phyloP scores from a whole-genome alignment of 1,139 yeast genomes.

The Tardiomyces blankii region DNA sequence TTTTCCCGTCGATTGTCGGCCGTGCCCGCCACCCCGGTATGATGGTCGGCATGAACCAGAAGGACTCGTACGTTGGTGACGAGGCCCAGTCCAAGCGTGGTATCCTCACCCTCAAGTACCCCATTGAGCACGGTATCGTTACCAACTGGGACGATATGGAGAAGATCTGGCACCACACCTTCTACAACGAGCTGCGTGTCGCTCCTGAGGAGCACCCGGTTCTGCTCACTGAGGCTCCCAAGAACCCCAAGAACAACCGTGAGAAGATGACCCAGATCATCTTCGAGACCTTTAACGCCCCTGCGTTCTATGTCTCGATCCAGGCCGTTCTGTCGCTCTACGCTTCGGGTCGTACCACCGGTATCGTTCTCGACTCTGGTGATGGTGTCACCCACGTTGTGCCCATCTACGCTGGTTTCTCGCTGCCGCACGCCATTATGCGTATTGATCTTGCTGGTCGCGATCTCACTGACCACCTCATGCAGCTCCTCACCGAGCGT shows the following conservation, averaged over 20 bases:
- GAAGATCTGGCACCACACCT: conserved; percentile 98
- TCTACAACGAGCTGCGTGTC: conserved; percentile 95
- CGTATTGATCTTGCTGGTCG: conserved; percentile 99
- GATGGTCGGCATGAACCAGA: conserved; percentile 97
- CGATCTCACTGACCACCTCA: conserved; percentile 96
- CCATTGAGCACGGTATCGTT: conserved; percentile 99
- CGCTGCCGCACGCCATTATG: conserved; percentile 96
- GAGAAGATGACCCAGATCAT: conserved; percentile 99
- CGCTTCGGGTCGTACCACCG: conserved; percentile 99
- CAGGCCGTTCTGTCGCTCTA: conserved; percentile 97
- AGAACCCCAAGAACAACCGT: conserved; percentile 98
- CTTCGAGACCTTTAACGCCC: conserved; percentile 98
- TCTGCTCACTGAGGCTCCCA: conserved; percentile 96
- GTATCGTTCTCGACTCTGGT: conserved; percentile 99
- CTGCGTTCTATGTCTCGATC: conserved; percentile 97
- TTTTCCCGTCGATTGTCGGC: conserved; percentile 99
- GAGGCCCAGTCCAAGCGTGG: conserved; percentile 99
- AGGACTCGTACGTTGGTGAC: conserved; percentile 98
- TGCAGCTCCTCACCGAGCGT: conserved; percentile 97
- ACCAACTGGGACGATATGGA: conserved; percentile 99
- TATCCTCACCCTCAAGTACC: conserved; percentile 96
- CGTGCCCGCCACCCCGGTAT: conserved; percentile 99
- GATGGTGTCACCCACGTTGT: conserved; percentile 99
- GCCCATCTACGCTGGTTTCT: conserved; percentile 99
- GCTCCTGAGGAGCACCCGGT: conserved; percentile 99